Percentiles rank a stretch among this genome's conserved stretches.
phyloP scores from a whole-genome alignment of 345 rosid species.

The Eutrema heterophyllum region DNA sequence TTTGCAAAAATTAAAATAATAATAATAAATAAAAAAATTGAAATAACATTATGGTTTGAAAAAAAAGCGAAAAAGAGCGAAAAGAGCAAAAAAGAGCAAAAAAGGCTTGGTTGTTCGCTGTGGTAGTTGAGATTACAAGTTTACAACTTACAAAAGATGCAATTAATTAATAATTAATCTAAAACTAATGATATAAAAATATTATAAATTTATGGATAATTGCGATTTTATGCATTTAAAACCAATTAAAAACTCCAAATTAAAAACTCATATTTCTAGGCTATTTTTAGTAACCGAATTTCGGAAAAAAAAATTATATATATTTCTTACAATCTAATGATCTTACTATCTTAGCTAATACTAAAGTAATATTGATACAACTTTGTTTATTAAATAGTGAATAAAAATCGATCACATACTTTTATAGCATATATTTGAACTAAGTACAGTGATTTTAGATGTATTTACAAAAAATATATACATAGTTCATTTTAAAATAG shows the following conservation, averaged over 20 bases:
- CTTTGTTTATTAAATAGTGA: too few relatives aligned
- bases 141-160: background rate
- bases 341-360: background rate
- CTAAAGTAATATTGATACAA: background rate
- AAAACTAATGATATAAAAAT: background rate
- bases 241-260: background rate
- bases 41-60: background rate
- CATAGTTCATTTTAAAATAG: too few relatives aligned
- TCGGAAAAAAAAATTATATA: too few relatives aligned
- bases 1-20: background rate
- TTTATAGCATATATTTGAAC: too few relatives aligned
- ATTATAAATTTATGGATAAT: background rate
- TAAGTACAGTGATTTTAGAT: too few relatives aligned
- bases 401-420: too few relatives aligned
- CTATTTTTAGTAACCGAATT: background rate
- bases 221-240: background rate
- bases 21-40: background rate
- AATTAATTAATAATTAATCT: background rate
- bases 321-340: background rate
- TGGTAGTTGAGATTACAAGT: background rate
- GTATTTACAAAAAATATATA: too few relatives aligned
- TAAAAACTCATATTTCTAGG: background rate
- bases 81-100: background rate
- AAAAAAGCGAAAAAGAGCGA: too few relatives aligned
- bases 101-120: background rate